phyloP scores from a whole-genome alignment of 768 basidiomycete genomes.

The Dentipellis sp. region DNA sequence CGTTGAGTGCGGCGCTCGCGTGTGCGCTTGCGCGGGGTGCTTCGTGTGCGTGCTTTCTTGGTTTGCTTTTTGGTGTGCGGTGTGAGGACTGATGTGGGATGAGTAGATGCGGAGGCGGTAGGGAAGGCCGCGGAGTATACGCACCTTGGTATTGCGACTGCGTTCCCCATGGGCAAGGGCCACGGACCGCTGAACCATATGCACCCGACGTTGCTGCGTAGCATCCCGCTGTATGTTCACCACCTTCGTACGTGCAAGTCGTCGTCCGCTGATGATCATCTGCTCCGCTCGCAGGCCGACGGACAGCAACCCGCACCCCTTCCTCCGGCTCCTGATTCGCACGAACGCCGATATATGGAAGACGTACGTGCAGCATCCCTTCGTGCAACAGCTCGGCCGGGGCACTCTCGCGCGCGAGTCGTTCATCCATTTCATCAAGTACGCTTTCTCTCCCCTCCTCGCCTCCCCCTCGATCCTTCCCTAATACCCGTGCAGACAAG shows the following conservation, averaged over 20 bases:
- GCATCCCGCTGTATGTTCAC: slow-evolving; percentile 47
- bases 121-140: slow-evolving; percentile 61
- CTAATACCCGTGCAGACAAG: slow-evolving; percentile 42
- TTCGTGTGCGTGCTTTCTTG: slow-evolving; percentile 26
- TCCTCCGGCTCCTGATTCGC: slow-evolving; percentile 56
- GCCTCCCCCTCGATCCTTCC: not conserved
- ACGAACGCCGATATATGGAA: slow-evolving; percentile 52
- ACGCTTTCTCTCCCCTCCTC: slow-evolving; percentile 16
- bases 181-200: slow-evolving; percentile 85
- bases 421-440: slow-evolving; percentile 86
- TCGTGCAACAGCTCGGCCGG: slow-evolving; percentile 65
- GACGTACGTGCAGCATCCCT: slow-evolving; percentile 74
- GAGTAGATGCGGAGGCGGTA: slow-evolving; percentile 44
- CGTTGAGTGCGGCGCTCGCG: slow-evolving; percentile 76
- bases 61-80: not conserved
- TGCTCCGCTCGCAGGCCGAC: slow-evolving; percentile 32
- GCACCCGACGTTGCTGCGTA: slow-evolving; percentile 40
- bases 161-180: slow-evolving; percentile 60
- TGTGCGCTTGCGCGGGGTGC: slow-evolving; percentile 49
- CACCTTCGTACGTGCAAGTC: not conserved
- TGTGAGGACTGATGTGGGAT: not conserved
- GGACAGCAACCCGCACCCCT: slow-evolving; percentile 52
- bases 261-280: not conserved
- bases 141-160: slow-evolving; percentile 62
- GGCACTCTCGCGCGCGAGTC: slow-evolving; percentile 57